Percentiles rank a stretch among this genome's conserved stretches.
Conservation (phyloP, 306 rosid species). For the Cucumis hystrix region DNA sequence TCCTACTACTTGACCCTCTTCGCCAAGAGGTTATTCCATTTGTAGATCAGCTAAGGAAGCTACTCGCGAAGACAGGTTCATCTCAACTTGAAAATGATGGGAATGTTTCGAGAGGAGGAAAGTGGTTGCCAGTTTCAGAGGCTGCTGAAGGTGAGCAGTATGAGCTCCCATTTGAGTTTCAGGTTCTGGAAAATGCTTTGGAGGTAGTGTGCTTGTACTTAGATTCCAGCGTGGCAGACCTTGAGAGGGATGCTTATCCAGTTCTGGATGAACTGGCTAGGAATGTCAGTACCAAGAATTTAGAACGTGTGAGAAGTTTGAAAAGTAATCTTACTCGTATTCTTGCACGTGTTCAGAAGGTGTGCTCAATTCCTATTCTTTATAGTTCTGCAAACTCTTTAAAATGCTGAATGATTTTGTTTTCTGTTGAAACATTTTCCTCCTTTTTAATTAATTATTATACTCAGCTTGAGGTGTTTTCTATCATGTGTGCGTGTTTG, state of each 20-base stretch:
- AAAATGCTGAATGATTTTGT: background rate
- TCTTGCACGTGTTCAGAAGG: constrained; percentile 96
- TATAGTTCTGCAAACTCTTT: background rate
- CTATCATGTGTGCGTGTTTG: background rate
- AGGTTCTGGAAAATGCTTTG: constrained; percentile 87
- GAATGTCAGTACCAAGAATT: constrained; percentile 94
- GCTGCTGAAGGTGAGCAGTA: constrained; percentile 50
- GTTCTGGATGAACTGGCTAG: constrained; percentile 87
- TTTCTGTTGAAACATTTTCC: background rate
- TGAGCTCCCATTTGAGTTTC: constrained; percentile 94
- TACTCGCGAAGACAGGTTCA: constrained; percentile 32
- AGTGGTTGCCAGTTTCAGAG: constrained; percentile 47
- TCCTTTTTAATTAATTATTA: background rate
- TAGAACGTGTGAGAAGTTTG: constrained; percentile 88
- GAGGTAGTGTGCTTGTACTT: constrained; percentile 77
- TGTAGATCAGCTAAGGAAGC: constrained; percentile 80
- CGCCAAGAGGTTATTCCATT: constrained; percentile 79
- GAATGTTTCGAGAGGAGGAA: constrained; percentile 34
- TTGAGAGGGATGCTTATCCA: constrained; percentile 88
- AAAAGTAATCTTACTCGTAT: constrained; percentile 90
- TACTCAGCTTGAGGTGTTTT: background rate
- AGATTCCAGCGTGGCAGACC: constrained; percentile 74
- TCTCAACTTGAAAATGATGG: constrained; percentile 35
- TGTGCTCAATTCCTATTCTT: constrained; percentile 11
- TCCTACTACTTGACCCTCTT: constrained; percentile 78